Percentiles rank a stretch among this genome's conserved stretches.
These are phyloP conservation scores for Discostella stelligera DNA, from an alignment of 352 stramenopile genomes.

Conservation along the genomic window DNA sequence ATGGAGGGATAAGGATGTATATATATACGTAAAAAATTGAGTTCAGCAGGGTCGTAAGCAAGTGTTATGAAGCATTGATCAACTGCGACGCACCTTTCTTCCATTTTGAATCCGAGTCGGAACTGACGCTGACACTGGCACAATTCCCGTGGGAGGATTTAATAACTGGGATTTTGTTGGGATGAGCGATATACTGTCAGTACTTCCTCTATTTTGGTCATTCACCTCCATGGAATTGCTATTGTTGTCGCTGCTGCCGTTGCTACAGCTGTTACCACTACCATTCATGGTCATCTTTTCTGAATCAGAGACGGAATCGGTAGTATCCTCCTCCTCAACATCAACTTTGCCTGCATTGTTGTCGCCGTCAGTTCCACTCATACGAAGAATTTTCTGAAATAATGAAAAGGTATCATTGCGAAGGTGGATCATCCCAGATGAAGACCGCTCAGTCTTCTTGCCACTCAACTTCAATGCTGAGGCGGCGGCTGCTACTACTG, in stretches of 20 bases:
- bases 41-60: not conserved
- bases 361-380: slow-evolving; percentile 38
- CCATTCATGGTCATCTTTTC: slow-evolving; percentile 10
- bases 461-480: slow-evolving; percentile 23
- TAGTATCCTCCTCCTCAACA: slow-evolving; percentile 8
- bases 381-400: slow-evolving; percentile 63
- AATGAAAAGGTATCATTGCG: slow-evolving; percentile 47
- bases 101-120: slow-evolving; percentile 68
- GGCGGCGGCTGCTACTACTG: not conserved
- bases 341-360: slow-evolving; percentile 19
- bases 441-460: slow-evolving; percentile 18
- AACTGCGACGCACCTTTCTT: slow-evolving; percentile 45
- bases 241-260: not conserved
- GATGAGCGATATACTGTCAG: slow-evolving; percentile 23
- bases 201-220: slow-evolving; percentile 10
- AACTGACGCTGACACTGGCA: slow-evolving; percentile 41
- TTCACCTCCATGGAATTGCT: not conserved
- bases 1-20: not conserved
- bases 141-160: slow-evolving; percentile 50
- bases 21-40: not conserved
- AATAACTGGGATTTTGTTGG: slow-evolving; percentile 46
- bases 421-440: slow-evolving; percentile 23
- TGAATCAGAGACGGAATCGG: slow-evolving; percentile 21
- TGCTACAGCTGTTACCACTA: not conserved
- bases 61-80: not conserved